Evolutionary conservation across 257 asterid genomes (phyloP).

Genomic region (Gentiana macrophylla): DNA sequence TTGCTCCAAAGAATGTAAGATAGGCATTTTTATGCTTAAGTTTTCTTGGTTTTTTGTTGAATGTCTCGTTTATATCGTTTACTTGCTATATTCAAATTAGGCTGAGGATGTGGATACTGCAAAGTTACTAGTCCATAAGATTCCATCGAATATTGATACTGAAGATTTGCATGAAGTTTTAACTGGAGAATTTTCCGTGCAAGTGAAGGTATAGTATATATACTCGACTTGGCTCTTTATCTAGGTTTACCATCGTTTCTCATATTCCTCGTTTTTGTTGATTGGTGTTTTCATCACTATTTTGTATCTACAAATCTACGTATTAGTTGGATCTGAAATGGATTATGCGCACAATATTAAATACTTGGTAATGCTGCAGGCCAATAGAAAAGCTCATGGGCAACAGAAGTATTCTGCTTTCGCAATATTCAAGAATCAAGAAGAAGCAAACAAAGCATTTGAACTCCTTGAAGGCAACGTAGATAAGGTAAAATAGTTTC

Average conservation of each 20-base stretch:
- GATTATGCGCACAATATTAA: too few species aligned
- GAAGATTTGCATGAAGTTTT: conserved; percentile 55
- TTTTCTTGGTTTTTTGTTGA: background rate
- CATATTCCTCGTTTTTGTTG: too few species aligned
- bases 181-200: conserved; percentile 59
- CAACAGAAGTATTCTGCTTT: conserved; percentile 43
- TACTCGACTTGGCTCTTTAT: background rate
- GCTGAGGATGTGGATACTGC: conserved; percentile 30
- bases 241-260: too few species aligned
- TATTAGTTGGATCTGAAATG: too few species aligned
- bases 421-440: conserved; percentile 46
- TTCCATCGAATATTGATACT: conserved; percentile 41
- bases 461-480: conserved; percentile 44
- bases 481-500: conserved; percentile 38
- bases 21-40: background rate
- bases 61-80: conserved; percentile 1
- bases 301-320: too few species aligned
- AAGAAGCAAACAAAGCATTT: conserved; percentile 61
- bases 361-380: conserved; percentile 28
- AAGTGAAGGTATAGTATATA: conserved; percentile 47
- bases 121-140: conserved; percentile 67
- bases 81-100: conserved; percentile 24
- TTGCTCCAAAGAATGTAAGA: conserved; percentile 42
- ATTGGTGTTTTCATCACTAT: too few species aligned
- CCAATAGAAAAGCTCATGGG: conserved; percentile 21